Base-by-base conservation (phyloP, 2,329 filamentous ascomycete species). In the Exophiala calicioides region DNA sequence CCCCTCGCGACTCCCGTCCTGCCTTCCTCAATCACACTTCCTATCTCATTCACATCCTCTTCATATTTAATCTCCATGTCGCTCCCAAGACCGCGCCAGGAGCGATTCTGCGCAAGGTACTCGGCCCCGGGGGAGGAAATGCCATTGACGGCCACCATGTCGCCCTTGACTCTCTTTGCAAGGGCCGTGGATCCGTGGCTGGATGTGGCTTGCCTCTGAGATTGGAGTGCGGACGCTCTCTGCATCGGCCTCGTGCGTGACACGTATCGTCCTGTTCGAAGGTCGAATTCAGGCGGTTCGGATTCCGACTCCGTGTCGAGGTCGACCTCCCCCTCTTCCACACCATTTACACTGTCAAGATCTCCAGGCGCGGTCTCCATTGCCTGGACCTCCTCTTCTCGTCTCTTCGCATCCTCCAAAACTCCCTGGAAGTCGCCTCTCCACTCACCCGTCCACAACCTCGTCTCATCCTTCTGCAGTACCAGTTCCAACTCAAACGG, bases 71-170 rank as follows among this genome's bases (percentile, higher is more conserved):
- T 74, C 48, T 77, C 75, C 60, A 90, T 94, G 64, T 98, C 93
- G 52, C 82, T 95, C 0, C 93, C 93, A 18, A 98, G 69, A 0
- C 93, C 93, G 62, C 86, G 86, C 93, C 93, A 98, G 3, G 88
- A 95, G 46, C 93, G 74, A 60, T 90, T 81, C 3, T 85, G 86
- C 23, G 85, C 80, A 53, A 98, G 70, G 58, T 81, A 97, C 65
- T 96, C 88, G 0, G 93, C 93, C 0, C 89, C 93, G 0, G 93
- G 93, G 34, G 91, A 97, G n/a, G 86, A 76, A 0, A 91, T 80
- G 5, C 90, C 89, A 40, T 90, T 91, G 57, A 97, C 82, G 34
- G 84, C 83, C 0, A 88, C 85, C 13, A 97, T 58, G 55, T 95
- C 86, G 2, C 85, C 82, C 4, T 68, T 58, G 55, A 73, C 63